Base-by-base conservation (phyloP, 108 stramenopile genomes). In the Pseudonitzschia multiseries region DNA sequence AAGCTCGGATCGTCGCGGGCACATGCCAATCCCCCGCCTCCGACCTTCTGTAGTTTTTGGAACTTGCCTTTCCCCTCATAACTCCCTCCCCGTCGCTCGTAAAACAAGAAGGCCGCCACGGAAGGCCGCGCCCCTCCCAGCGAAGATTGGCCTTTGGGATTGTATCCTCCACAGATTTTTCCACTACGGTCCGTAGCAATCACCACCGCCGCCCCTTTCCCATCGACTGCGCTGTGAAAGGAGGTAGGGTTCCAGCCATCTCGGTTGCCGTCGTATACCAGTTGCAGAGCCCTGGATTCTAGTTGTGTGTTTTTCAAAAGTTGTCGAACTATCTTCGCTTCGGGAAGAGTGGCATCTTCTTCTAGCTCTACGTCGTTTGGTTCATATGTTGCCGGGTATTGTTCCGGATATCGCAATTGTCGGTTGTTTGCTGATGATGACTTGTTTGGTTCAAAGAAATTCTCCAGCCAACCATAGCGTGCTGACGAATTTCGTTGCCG, bases 1-100 rank as follows among this genome's bases (percentile, higher is more conserved):
- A 74, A 73, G 40, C 80, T 68, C 24, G 73, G 78, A 59, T 85
- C 83, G 73, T 90, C 89, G 8, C 76, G 81, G 15, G 80, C 87
- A 70, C 89, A 90, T 0, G 89, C 87, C 78, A 88, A 75, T 51
- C 89, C 86, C 24, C 89, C 89, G n/a, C 85, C 84, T 8, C 89
- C 87, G n/a, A 73, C 76, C 13, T 84, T 84, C 31, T 77, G 77
- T 13, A 86, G 50, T 57, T 90, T 90, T 75, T 86, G 88, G 70
- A 77, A 81, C 40, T 15, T 70, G 59, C 8, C 15, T 41, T 0
- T 36, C 8, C 44, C 48, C 42, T n/a, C 20, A 21, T 31, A 15
- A 0, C 17, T 56, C 0, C 29, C 75, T 29, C 40, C 15, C 14
- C 29, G 22, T 21, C 57, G 4, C 48, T 77, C 42, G 72, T 89